These are phyloP conservation scores for Aureobasidium namibiae DNA, from an alignment of 2,329 filamentous ascomycete species.

Conservation along the genomic window DNA sequence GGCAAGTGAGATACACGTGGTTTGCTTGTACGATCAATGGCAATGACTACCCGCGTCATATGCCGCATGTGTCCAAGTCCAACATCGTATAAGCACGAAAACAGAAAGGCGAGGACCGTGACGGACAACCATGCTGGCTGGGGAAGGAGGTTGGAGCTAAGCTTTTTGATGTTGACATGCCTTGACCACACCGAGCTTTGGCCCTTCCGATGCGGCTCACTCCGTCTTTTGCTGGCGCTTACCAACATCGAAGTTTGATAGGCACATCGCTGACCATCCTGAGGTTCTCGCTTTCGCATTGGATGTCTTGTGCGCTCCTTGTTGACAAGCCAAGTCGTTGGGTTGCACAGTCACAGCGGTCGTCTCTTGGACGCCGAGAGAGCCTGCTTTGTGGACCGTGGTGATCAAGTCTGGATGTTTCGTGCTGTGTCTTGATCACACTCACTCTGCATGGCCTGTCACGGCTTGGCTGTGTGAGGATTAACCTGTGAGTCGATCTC, in stretches of 20 bases:
- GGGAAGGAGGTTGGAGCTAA: background rate
- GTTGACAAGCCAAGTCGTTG: slow-evolving; percentile 1
- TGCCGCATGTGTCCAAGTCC: background rate
- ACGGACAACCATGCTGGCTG: background rate
- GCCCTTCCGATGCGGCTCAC: background rate
- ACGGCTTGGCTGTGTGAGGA: background rate
- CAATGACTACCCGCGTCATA: background rate
- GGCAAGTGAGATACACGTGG: background rate
- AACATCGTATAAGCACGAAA: background rate
- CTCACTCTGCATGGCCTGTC: background rate
- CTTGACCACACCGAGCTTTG: background rate
- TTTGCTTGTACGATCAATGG: background rate
- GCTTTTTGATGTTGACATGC: slow-evolving; percentile 1
- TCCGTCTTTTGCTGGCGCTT: background rate
- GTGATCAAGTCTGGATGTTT: background rate
- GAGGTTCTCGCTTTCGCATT: background rate
- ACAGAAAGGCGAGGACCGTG: background rate
- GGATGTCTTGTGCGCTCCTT: background rate
- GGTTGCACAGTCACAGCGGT: slow-evolving; percentile 4
- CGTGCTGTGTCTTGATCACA: background rate
- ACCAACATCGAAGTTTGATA: slow-evolving; percentile 8
- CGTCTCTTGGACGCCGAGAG: background rate
- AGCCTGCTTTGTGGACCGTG: background rate
- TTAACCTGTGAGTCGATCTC: background rate
- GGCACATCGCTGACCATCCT: slow-evolving; percentile 7